A percentile compares a stretch with the other conserved stretches of the same genome.
These are phyloP conservation scores for Hygrocybe punicea DNA, from an alignment of 768 basidiomycete species.

Conservation along the genomic window DNA sequence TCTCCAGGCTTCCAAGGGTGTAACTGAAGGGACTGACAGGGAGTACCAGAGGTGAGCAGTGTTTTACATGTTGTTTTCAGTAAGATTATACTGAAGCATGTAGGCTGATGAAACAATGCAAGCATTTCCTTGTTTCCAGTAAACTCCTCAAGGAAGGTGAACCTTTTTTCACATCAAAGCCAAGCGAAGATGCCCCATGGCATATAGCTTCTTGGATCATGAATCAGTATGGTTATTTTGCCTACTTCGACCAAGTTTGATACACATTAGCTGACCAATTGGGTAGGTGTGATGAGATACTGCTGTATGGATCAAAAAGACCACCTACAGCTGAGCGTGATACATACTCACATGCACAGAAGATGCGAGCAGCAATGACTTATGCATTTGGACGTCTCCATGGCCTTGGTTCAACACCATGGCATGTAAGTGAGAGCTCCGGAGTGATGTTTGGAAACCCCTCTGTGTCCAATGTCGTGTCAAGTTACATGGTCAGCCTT, in stretches of 20 bases:
- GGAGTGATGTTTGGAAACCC: constrained; percentile 29
- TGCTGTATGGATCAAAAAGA: constrained; percentile 19
- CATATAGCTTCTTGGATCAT: constrained; percentile 32
- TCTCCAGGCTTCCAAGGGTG: constrained; percentile 26
- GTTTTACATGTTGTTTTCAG: neutral
- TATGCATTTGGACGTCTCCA: constrained; percentile 21
- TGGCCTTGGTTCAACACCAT: constrained; percentile 25
- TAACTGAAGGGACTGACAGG: constrained; percentile 27
- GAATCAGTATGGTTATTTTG: constrained; percentile 13
- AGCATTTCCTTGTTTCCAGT: constrained; percentile 16
- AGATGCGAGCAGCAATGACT: constrained; percentile 22
- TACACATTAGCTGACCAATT: neutral
- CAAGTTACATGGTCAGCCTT: constrained; percentile 29
- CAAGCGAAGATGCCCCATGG: constrained; percentile 13
- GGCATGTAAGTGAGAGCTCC: constrained; percentile 26
- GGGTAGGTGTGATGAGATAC: constrained; percentile 26
- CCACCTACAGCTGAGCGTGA: constrained; percentile 1
- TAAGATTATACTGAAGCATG: neutral
- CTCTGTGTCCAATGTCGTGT: constrained; percentile 24
- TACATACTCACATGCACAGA: constrained; percentile 22
- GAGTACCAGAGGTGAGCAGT: constrained; percentile 28
- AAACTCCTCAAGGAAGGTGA: constrained; percentile 14
- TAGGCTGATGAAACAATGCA: constrained; percentile 18
- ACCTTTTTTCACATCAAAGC: constrained; percentile 17
- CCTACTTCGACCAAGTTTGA: neutral